Evolutionary conservation across 768 basidiomycete genomes (phyloP).

Genomic region (Suillus plorans): DNA sequence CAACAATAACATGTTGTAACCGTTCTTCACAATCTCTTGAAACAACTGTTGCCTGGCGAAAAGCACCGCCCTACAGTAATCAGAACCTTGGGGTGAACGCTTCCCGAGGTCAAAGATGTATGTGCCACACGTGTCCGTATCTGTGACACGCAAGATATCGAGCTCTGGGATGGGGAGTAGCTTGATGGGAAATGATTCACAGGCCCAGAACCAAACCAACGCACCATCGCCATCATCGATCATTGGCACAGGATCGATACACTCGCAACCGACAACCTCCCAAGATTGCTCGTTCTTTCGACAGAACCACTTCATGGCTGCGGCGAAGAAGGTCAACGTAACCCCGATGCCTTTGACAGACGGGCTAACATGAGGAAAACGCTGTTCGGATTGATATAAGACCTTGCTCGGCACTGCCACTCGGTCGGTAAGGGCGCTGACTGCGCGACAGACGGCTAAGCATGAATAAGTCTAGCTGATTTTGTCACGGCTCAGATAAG

Average conservation of each 20-base stretch:
- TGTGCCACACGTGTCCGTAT: constrained; percentile 53
- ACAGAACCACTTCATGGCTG: constrained; percentile 42
- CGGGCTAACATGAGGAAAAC: constrained; percentile 14
- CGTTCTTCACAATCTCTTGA: constrained; percentile 50
- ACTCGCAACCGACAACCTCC: constrained; percentile 73
- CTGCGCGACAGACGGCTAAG: background rate
- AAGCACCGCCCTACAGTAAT: constrained; percentile 52
- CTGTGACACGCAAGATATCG: constrained; percentile 55
- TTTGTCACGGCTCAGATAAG: background rate
- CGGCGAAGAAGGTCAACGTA: constrained; percentile 9
- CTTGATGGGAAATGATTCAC: constrained; percentile 1
- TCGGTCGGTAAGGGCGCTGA: background rate
- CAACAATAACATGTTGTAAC: constrained; percentile 61
- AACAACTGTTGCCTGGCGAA: constrained; percentile 68
- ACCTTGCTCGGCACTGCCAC: constrained; percentile 23
- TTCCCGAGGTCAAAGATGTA: constrained; percentile 62
- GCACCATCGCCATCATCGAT: constrained; percentile 61
- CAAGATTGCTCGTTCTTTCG: constrained; percentile 59
- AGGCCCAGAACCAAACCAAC: constrained; percentile 16
- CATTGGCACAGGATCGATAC: constrained; percentile 62
- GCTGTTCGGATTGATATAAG: constrained; percentile 18
- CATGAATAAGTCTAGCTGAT: background rate
- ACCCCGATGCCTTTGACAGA: background rate
- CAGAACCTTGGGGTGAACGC: constrained; percentile 40
- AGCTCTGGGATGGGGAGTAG: constrained; percentile 42